phyloP scores from a whole-genome alignment of 1,284 basidiomycete genomes.

The Pholiota adiposa region DNA sequence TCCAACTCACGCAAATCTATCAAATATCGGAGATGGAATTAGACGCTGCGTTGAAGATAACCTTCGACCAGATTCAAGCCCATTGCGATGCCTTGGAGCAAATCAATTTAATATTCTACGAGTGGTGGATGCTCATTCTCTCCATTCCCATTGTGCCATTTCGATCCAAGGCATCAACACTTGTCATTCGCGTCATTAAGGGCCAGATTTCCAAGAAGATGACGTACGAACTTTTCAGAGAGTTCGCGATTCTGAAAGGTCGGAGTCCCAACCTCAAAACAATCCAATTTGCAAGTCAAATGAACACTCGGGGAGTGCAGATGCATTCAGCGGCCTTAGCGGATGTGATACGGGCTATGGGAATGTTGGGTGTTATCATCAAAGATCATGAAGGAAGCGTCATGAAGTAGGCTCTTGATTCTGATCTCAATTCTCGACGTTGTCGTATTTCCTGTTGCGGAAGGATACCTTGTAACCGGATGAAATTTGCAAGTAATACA shows the following conservation, averaged over 20 bases:
- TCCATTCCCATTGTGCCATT: background rate
- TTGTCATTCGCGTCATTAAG: slow-evolving; percentile 1
- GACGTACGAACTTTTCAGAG: background rate
- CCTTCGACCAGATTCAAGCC: background rate
- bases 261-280: background rate
- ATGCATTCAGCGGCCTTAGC: background rate
- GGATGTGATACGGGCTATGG: background rate
- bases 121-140: background rate
- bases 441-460: no score
- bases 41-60: background rate
- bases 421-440: no score
- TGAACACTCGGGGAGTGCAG: background rate
- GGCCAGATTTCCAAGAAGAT: background rate
- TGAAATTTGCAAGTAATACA: no score
- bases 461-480: no score
- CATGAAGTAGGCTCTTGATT: background rate
- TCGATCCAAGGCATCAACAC: background rate
- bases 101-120: background rate
- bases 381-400: background rate
- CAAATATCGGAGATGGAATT: background rate
- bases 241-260: background rate
- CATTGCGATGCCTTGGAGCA: slow-evolving; percentile 1
- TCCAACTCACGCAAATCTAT: background rate
- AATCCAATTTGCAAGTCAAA: background rate
- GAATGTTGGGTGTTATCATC: background rate